phyloP scores from a whole-genome alignment of 306 rosid genomes.

The Corylus avellana region DNA sequence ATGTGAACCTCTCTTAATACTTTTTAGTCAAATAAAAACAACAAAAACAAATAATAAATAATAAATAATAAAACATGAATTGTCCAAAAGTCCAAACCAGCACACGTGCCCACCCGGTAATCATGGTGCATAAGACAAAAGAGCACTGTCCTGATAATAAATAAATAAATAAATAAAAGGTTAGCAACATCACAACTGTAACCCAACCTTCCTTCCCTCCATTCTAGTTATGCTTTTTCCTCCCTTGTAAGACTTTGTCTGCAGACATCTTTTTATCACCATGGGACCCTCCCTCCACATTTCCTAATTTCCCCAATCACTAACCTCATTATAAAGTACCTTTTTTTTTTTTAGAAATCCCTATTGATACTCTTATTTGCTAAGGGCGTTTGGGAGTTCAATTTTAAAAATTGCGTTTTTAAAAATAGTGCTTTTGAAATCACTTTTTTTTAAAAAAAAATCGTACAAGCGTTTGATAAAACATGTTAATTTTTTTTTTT shows the following conservation, averaged over 20 bases:
- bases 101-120: constrained; percentile 19
- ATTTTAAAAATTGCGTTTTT: too few species aligned
- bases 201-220: constrained; percentile 25
- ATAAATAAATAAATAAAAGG: background rate
- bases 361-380: too few species aligned
- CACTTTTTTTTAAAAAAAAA: too few species aligned
- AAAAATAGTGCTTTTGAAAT: too few species aligned
- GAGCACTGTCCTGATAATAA: background rate
- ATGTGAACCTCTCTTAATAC: background rate
- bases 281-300: constrained; percentile 57
- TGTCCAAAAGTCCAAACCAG: background rate
- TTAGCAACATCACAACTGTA: constrained; percentile 34
- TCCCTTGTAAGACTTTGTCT: constrained; percentile 31
- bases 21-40: background rate
- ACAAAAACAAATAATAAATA: background rate
- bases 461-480: too few species aligned
- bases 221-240: background rate
- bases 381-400: too few species aligned
- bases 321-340: constrained; percentile 27
- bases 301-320: constrained; percentile 40
- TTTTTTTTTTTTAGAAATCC: background rate
- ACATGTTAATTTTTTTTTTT: too few species aligned
- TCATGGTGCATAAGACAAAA: constrained; percentile 44
- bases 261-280: constrained; percentile 38
- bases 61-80: background rate